A percentile compares a stretch with the other conserved stretches of the same genome.
phyloP scores from a whole-genome alignment of 2,329 filamentous ascomycete species.

The Dactylellina drechsleri region DNA sequence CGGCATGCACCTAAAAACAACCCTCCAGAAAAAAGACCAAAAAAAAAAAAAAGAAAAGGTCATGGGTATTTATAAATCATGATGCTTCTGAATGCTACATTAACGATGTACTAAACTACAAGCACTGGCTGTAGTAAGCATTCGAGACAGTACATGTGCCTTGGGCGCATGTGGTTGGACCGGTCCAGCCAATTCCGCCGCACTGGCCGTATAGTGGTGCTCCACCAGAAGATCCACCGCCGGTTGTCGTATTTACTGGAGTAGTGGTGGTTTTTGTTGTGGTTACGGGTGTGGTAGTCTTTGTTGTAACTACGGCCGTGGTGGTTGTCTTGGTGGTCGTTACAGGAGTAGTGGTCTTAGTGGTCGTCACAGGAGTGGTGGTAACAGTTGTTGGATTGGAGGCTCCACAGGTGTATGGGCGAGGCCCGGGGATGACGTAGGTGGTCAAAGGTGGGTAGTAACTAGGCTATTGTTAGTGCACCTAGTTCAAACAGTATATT shows the following conservation, averaged over 20 bases:
- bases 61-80: too few relatives aligned
- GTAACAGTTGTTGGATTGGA: conserved; percentile 11
- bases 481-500: not conserved
- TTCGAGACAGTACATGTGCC: conserved; percentile 28
- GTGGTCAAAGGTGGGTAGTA: conserved; percentile 61
- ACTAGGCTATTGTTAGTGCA: conserved; percentile 56
- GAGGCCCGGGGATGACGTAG: conserved; percentile 64
- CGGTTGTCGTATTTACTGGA: not conserved
- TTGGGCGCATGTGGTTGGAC: conserved; percentile 48
- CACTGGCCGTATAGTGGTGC: conserved; percentile 44
- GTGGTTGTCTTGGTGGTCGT: conserved; percentile 47
- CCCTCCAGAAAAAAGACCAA: too few relatives aligned
- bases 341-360: conserved; percentile 20
- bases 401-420: conserved; percentile 55
- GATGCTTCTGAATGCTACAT: not conserved
- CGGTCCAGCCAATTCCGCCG: conserved; percentile 49
- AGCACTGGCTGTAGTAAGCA: conserved; percentile 44
- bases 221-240: conserved; percentile 10
- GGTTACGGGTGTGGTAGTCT: conserved; percentile 9
- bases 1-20: too few relatives aligned
- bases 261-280: conserved; percentile 45
- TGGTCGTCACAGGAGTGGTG: conserved; percentile 8
- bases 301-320: conserved; percentile 3
- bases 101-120: not conserved
- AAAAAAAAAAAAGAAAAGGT: too few relatives aligned